phyloP scores from a whole-genome alignment of 116 monocot genomes.

The Cymodocea nodosa region DNA sequence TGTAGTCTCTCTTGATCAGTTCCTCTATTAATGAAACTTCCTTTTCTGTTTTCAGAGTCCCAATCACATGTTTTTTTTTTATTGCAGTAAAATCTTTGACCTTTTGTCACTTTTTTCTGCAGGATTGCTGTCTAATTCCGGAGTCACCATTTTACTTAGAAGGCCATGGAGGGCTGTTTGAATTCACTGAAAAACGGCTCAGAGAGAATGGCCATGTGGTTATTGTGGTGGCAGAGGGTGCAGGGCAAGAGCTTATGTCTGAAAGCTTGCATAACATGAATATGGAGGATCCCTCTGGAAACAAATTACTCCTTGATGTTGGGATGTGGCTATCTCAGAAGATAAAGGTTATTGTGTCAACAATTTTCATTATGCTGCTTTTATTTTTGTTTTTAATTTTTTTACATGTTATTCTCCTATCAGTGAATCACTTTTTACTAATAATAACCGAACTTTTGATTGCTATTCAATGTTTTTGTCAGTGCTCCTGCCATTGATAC shows the following conservation, averaged over 20 bases:
- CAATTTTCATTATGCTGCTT: too few relatives aligned
- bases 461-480: too few relatives aligned
- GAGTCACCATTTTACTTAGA: conserved; percentile 75
- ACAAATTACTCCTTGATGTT: conserved; percentile 62
- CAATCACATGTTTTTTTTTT: not conserved
- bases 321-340: conserved; percentile 66
- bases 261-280: conserved; percentile 30
- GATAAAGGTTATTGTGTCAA: conserved; percentile 39
- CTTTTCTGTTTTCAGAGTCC: not conserved
- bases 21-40: not conserved
- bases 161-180: conserved; percentile 66
- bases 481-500: too few relatives aligned
- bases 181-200: conserved; percentile 57
- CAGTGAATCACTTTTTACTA: too few relatives aligned
- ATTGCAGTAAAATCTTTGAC: not conserved
- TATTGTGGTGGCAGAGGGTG: conserved; percentile 81
- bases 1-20: too few relatives aligned
- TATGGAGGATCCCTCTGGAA: conserved; percentile 63
- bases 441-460: too few relatives aligned
- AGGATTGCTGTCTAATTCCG: conserved; percentile 88
- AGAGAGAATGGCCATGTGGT: conserved; percentile 76
- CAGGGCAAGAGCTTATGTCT: conserved; percentile 57
- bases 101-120: not conserved
- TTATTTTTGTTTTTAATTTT: too few relatives aligned
- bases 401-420: too few relatives aligned